Conservation (phyloP, 2,329 filamentous ascomycete genomes). For the Ophiostoma perfectum region DNA sequence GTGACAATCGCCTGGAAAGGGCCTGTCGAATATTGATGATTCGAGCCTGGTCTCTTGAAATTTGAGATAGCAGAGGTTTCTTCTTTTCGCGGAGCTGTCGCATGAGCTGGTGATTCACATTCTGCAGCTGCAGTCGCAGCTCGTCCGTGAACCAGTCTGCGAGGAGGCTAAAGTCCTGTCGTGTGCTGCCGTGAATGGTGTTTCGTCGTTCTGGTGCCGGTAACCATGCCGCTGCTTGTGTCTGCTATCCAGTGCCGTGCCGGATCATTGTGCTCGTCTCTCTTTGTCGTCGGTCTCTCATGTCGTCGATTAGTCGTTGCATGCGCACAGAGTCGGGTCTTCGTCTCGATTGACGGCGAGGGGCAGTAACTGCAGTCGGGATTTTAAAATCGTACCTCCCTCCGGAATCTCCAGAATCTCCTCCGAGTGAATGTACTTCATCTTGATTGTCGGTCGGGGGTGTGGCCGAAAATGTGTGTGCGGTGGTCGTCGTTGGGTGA, state of each 20-base stretch:
- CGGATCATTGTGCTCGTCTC: not conserved
- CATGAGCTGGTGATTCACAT: too few species aligned
- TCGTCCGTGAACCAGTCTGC: not conserved
- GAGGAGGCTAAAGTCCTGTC: not conserved
- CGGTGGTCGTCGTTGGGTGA: slow-evolving; percentile 23
- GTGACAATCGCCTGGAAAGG: not conserved
- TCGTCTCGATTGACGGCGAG: slow-evolving; percentile 10
- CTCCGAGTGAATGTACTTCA: slow-evolving; percentile 99
- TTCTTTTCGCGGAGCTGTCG: not conserved
- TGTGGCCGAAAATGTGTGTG: slow-evolving; percentile 18
- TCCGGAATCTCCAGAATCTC: slow-evolving; percentile 94
- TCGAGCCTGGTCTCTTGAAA: not conserved
- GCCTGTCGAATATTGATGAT: not conserved
- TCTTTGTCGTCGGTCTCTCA: not conserved
- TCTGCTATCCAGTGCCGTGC: not conserved
- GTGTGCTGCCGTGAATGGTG: not conserved
- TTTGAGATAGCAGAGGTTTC: not conserved
- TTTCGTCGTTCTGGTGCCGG: not conserved
- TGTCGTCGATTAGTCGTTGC: slow-evolving; percentile 14
- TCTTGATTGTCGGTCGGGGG: slow-evolving; percentile 57
- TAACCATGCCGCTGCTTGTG: slow-evolving; percentile 1
- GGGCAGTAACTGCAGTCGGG: not conserved
- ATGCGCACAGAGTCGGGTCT: slow-evolving; percentile 17
- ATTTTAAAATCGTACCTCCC: slow-evolving; percentile 59
- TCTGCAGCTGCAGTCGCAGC: not conserved